Base-by-base conservation (phyloP, 805 yeast species). In the Wickerhamia fluorescens region DNA sequence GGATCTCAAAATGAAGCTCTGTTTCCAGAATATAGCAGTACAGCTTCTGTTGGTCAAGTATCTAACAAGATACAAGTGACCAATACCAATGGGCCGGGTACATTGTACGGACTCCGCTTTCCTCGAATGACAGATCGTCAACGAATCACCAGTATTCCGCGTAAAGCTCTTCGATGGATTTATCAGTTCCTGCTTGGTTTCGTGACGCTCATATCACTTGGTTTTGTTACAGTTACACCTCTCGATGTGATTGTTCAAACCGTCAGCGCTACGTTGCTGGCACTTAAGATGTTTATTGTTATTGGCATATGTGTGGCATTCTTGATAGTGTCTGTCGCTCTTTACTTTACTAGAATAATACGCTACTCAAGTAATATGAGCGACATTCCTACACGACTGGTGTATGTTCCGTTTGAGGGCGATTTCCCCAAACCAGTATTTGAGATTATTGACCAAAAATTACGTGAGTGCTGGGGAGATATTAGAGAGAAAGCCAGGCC, bases 241-340 rank as follows among this genome's bases (percentile, higher is more conserved):
- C 71, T 86, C 10, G 96, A 89, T 53, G 75, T 86, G 17, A 75
- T 87, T 35, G 61, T 71, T 1, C 71, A 73, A 40, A 66, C 79
- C 1, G 61, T 74, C 3, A 61, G 61, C 6, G 56, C 73, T 4
- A 55, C 66, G 8, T 71, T 73, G 35, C 73, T 82, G 42, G 92
- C 84, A 1, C 61, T 84, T 49, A 85, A 87, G 49, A 73, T 89
- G 3, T 78, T 88, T 37, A 84, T 88, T 35, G 84, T 87, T 13
- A 74, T 83, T 6, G 71, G 76, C 25, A 85, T 81, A 5, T 66
- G 83, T 43, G 84, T 76, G 3, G 55, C 74, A 1, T 75, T 83
- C 38, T 59, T 75, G 1, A 34, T 79, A 1, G 41, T 69, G 5
- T 55, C 75, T 3, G 37, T 76, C 1, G 37, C 73, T 2, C 49